These are phyloP conservation scores for Phalaenopsis aphrodite DNA, from an alignment of 106 monocot species.

Conservation along the genomic window DNA sequence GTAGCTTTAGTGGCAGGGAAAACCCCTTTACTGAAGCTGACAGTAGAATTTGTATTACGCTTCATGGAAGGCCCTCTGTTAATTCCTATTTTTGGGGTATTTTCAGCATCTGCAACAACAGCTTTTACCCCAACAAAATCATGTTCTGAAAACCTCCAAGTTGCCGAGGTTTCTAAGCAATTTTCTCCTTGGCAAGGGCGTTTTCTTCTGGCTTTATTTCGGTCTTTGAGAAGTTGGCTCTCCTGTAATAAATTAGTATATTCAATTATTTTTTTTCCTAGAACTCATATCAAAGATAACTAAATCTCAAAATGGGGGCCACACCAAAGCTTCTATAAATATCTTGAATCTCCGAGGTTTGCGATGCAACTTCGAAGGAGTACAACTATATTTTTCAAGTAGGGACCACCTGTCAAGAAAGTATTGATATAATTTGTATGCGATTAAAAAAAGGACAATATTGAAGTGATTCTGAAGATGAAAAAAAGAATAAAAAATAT, in stretches of 20 bases:
- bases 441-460: background rate
- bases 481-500: background rate
- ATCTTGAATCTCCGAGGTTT: constrained; percentile 96
- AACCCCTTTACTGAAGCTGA: constrained; percentile 33
- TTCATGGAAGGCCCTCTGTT: constrained; percentile 39
- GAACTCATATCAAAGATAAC: background rate
- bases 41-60: constrained; percentile 28
- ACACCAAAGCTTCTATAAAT: constrained; percentile 90
- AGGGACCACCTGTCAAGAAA: constrained; percentile 84
- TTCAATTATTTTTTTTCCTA: background rate
- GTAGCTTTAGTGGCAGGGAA: constrained; percentile 32
- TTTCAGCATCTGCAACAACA: constrained; percentile 33
- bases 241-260: constrained; percentile 32
- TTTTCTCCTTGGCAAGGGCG: constrained; percentile 49
- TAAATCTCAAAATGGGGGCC: constrained; percentile 5
- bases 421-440: background rate
- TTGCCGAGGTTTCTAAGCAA: constrained; percentile 21
- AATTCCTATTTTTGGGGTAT: constrained; percentile 33
- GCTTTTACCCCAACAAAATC: constrained; percentile 45
- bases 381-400: constrained; percentile 94
- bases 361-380: constrained; percentile 88
- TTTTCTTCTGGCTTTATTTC: constrained; percentile 70
- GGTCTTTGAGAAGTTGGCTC: constrained; percentile 83
- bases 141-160: constrained; percentile 32
- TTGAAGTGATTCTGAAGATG: background rate